Base-by-base conservation (phyloP, 2,329 filamentous ascomycete genomes). In the Juglanconis oblonga region DNA sequence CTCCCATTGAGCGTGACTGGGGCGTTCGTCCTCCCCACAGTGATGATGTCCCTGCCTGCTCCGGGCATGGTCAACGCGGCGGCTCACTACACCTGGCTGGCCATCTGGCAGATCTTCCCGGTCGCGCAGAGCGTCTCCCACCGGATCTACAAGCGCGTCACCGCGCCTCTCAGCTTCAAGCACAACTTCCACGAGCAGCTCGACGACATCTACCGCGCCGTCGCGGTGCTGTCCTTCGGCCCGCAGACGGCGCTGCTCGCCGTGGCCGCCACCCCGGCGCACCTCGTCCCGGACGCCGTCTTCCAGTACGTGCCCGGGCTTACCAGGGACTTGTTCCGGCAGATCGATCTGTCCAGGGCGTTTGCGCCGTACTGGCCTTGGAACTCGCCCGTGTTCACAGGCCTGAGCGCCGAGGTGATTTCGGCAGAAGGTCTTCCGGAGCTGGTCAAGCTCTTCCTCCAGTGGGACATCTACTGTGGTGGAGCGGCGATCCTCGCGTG, bases 61-160 rank as follows among this genome's bases (percentile, higher is more conserved):
- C 78, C 78, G 0, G 67, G 66, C 0, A 29, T 72, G 1, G 64
- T 80, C 13, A 72, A 72, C 1, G 66, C 73, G 14, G 68, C 73
- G n/a, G 69, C 71, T 11, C 81, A 80, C 63, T 80, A 83, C 65
- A 70, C 71, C 29, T 73, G 77, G 58, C 78, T 81, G 32, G 77
- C 78, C 1, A 64, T 78, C 50, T 83, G 81, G 79, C 80, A 83
- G 63, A 69, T 74, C 4, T 83, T 81, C 69, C 79, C 81, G 0
- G 65, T 79, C 17, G 79, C 75, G 66, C 74, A 80, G 6, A 73
- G 74, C 3, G 54, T 79, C 10, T 64, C 76, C n/a, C 73, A 76
- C 5, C 71, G 66, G 2, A 24, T 69, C 1, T 64, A 75, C 44
- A 67, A 70, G 57, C 47, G 66, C 45, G 5, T 69, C 55, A 51